Evolutionary conservation across 306 rosid genomes (phyloP), one percentile per base, ranked within the genome.

Genomic region (Acmispon strigosus): DNA sequence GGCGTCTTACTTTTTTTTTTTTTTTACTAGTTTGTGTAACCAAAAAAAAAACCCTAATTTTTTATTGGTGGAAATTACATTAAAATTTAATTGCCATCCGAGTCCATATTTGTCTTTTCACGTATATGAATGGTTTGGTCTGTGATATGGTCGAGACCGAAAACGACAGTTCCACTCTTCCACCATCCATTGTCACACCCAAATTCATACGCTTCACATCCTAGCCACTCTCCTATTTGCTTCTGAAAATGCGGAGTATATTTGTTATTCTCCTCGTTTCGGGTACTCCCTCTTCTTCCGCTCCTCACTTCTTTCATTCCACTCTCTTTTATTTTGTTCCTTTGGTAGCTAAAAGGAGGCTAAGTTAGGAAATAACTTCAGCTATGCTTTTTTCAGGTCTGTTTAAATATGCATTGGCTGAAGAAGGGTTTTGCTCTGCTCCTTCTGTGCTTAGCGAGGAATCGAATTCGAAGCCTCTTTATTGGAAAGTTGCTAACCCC

Each of bases 351-450:
- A 12, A 8, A 16, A 49, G 22, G n/a, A n/a, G n/a, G n/a, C n/a
- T n/a, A n/a, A n/a, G n/a, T n/a, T n/a, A n/a, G n/a, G n/a, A n/a
- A n/a, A n/a, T n/a, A n/a, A n/a, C n/a, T n/a, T n/a, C n/a, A n/a
- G n/a, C n/a, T n/a, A n/a, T n/a, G n/a, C 14, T 8, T 4, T 61
- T 83, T 72, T 70, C 88, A 94, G 97, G 85, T 20, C 78, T 87
- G 66, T 66, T 86, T 53, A 57, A 72, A 17, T 53, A 80, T 78
- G 85, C 81, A 0, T 81, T 62, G 36, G 42, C 78, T 27, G 82
- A 78, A 17, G 86, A 86, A 52, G 96, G 91, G 48, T 78, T 89
- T 82, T 94, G 99, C 84, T 87, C 95, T 78, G 84, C 86, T 43
- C 80, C 92, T 60, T 84, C 97, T 4, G 20, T 69, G 12, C 27